Base-by-base conservation (phyloP, 352 stramenopile species). In the Plasmopara viticola region DNA sequence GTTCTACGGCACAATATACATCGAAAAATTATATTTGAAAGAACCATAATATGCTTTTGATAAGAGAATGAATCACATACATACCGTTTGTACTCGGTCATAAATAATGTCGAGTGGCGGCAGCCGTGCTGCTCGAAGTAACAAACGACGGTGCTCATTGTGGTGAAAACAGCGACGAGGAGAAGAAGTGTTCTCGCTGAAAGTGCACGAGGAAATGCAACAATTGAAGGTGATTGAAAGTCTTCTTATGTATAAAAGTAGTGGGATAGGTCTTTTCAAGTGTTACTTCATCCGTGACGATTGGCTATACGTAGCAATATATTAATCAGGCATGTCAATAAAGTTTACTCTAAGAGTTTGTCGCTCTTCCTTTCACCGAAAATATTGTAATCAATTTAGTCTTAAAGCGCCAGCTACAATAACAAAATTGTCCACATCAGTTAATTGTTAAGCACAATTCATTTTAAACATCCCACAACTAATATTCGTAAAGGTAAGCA, bases 51-150 rank as follows among this genome's bases (percentile, higher is more conserved):
- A n/a, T n/a, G 12, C 10, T 12, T 37, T 10, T 7, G 35, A 13
- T 60, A 15, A 12, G 17, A 33, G 7, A 30, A 43, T 41, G 9
- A 52, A 25, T 47, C 34, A 50, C 37, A 15, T 13, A 10, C 43
- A 8, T 65, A 62, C 48, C 53, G 53, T 55, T 66, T 86, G 71
- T 84, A 86, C 55, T 86, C 68, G 38, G 17, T 45, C 44, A 61
- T 41, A 45, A 86, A 86, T 39, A 84, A 60, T 38, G 63, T 40
- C 5, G 61, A 44, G 37, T 86, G 72, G 18, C 29, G 41, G 59
- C 72, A 86, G 9, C 41, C 56, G 14, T 50, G 60, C 14, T 51
- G 66, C 44, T 72, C 67, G 29, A 86, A 82, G 30, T 63, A 57
- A 45, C 74, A 79, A 30, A 61, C 62, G 45, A 78, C 57, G 20